phyloP scores from a whole-genome alignment of 345 rosid genomes.

The Physaria fendleri region DNA sequence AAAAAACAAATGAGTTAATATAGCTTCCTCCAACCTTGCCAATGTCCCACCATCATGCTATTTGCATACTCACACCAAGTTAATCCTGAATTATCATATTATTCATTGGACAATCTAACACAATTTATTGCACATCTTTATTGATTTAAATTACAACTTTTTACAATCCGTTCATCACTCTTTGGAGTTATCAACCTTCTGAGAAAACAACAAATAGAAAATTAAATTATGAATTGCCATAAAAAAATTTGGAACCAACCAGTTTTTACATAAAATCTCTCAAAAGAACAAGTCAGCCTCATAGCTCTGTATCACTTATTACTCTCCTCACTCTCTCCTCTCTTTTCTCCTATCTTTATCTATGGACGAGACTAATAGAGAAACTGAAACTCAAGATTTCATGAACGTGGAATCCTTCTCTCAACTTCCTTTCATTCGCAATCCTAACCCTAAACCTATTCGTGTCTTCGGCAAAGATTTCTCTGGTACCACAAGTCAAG shows the following conservation, averaged over 20 bases:
- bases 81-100: neutral
- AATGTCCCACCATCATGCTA: neutral
- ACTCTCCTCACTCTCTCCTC: neutral
- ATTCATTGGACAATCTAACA: neutral
- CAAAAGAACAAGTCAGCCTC: constrained; percentile 12
- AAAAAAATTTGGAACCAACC: neutral
- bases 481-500: constrained; percentile 7
- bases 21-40: neutral
- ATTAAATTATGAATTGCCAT: constrained; percentile 3
- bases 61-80: neutral
- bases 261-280: constrained; percentile 19
- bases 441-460: constrained; percentile 40
- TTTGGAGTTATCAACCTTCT: neutral
- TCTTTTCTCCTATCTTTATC: constrained; percentile 5
- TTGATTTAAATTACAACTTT: neutral
- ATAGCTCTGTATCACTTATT: constrained; percentile 3
- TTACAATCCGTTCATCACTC: neutral
- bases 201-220: neutral
- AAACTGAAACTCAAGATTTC: constrained; percentile 40
- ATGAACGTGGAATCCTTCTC: constrained; percentile 66
- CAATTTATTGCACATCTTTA: neutral
- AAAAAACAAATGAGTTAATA: too few species aligned
- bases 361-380: constrained; percentile 19
- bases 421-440: constrained; percentile 66
- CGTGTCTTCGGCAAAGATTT: constrained; percentile 62